Evolutionary conservation across 805 yeast species (phyloP).

Genomic region (Candida vartiovaarae): DNA sequence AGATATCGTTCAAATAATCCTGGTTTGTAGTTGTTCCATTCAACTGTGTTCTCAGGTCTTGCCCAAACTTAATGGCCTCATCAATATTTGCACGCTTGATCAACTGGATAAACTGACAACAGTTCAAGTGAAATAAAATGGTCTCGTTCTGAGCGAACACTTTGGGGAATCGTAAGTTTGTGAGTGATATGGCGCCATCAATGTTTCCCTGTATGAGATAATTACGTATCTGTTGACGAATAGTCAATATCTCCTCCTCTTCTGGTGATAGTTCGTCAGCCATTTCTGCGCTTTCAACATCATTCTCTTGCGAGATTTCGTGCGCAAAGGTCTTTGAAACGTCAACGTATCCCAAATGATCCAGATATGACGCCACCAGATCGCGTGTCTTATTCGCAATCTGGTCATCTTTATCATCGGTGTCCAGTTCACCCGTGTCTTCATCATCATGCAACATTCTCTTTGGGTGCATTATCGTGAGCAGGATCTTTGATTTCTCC

Average conservation of each 20-base stretch:
- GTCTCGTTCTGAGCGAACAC: slow-evolving; percentile 27
- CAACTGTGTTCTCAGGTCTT: slow-evolving; percentile 28
- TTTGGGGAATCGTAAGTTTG: slow-evolving; percentile 28
- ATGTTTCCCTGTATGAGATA: slow-evolving; percentile 36
- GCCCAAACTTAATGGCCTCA: slow-evolving; percentile 35
- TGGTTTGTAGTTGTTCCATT: slow-evolving; percentile 27
- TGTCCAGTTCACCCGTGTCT: neutral
- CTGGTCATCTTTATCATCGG: neutral
- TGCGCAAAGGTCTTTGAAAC: slow-evolving; percentile 44
- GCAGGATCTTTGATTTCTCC: slow-evolving; percentile 30
- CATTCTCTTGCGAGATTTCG: slow-evolving; percentile 36
- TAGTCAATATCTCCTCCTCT: slow-evolving; percentile 30
- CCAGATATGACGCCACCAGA: slow-evolving; percentile 41
- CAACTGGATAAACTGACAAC: slow-evolving; percentile 36
- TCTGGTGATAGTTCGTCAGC: slow-evolving; percentile 3
- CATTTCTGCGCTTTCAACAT: slow-evolving; percentile 8
- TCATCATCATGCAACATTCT: neutral
- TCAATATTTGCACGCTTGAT: slow-evolving; percentile 25
- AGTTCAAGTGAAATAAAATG: slow-evolving; percentile 34
- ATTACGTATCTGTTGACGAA: slow-evolving; percentile 40
- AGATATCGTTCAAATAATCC: slow-evolving; percentile 35
- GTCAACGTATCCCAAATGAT: slow-evolving; percentile 51
- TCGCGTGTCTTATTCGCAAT: slow-evolving; percentile 21
- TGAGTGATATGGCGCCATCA: slow-evolving; percentile 21
- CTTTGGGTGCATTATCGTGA: slow-evolving; percentile 1